Evolutionary conservation across 163 green algal genomes (phyloP), one percentile per base, ranked within the genome.

Genomic region (Scenedesmus sp.): DNA sequence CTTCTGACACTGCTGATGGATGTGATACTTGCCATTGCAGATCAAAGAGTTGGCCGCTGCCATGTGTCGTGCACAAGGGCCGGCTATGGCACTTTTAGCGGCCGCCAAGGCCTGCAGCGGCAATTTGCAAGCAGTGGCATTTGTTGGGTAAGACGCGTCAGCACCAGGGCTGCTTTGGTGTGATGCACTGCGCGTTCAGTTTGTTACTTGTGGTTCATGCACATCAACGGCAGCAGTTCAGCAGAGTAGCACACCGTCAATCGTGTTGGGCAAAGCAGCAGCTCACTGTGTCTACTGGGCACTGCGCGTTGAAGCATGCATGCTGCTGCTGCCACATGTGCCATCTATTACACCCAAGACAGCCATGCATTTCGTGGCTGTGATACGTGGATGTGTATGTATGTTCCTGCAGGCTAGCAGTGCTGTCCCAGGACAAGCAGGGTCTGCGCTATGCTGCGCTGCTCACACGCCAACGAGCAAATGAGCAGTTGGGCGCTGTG

Each of bases 361-460:
- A 52, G 12, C 34, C 9, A 18, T 9, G 46, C 77, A 9, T 15
- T 12, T 10, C 12, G 1, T 52, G n/a, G 26, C 67, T 16, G 62
- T 23, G n/a, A 57, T 87, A 23, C 60, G 85, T 3, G 8, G 46
- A 20, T 23, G 26, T 46, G 86, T 84, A 1, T 84, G 34, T 84
- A 34, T 89, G 46, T 86, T 87, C 6, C 18, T 82, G 82, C 79
- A 92, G 88, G 77, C 46, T 90, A 3, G 88, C 82, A 3, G 59
- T 92, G 15, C 18, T 82, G 1, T 10, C 87, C 0, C 18, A 13
- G 18, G 87, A 91, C 87, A 85, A 76, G 87, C 87, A 91, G 57
- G 60, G 52, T 34, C 12, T 91, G 73, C 55, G 55, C 46, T 91
- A 91, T 18, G 18, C 46, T 12, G 23, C 20, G 9, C 87, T 91